phyloP scores from a whole-genome alignment of 2,329 filamentous ascomycete genomes.

The Alternaria panax region DNA sequence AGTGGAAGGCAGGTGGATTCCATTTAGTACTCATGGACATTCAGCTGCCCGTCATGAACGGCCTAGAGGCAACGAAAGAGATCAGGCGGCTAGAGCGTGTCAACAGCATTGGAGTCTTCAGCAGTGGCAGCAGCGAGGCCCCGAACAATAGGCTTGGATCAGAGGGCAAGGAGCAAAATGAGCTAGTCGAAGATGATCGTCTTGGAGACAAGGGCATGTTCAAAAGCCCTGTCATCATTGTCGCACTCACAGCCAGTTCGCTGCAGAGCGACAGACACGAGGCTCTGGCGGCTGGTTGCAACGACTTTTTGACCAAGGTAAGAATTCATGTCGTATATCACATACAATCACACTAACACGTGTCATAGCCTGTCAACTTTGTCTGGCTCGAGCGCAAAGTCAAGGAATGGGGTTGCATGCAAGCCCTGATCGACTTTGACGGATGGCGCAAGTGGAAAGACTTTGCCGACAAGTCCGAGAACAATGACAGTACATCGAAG shows the following conservation, averaged over 20 bases:
- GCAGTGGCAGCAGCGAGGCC: slow-evolving; percentile 57
- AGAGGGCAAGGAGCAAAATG: slow-evolving; percentile 46
- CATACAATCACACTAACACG: slow-evolving; percentile 26
- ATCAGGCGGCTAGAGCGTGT: slow-evolving; percentile 88
- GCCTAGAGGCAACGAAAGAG: slow-evolving; percentile 91
- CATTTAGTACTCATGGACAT: slow-evolving; percentile 99
- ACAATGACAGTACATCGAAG: slow-evolving; percentile 45
- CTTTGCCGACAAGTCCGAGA: slow-evolving; percentile 58
- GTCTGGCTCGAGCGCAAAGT: slow-evolving; percentile 97
- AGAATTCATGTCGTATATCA: slow-evolving; percentile 25
- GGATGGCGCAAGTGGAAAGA: slow-evolving; percentile 98
- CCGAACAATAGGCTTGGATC: slow-evolving; percentile 46
- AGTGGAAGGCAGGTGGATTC: slow-evolving; percentile 92
- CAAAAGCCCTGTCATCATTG: slow-evolving; percentile 97
- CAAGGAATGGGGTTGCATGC: slow-evolving; percentile 99
- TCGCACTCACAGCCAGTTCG: slow-evolving; percentile 92
- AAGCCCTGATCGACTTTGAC: slow-evolving; percentile 97
- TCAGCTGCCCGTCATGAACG: slow-evolving; percentile 95
- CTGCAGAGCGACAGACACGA: slow-evolving; percentile 95
- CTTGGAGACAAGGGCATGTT: slow-evolving; percentile 73
- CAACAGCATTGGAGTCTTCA: slow-evolving; percentile 92
- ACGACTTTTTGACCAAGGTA: slow-evolving; percentile 98
- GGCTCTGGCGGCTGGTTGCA: slow-evolving; percentile 92
- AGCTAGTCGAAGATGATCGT: slow-evolving; percentile 68
- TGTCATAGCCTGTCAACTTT: slow-evolving; percentile 85